phyloP scores from a whole-genome alignment of 192 early-diverging fungal genomes.

The Phycomyces blakesleeanus region DNA sequence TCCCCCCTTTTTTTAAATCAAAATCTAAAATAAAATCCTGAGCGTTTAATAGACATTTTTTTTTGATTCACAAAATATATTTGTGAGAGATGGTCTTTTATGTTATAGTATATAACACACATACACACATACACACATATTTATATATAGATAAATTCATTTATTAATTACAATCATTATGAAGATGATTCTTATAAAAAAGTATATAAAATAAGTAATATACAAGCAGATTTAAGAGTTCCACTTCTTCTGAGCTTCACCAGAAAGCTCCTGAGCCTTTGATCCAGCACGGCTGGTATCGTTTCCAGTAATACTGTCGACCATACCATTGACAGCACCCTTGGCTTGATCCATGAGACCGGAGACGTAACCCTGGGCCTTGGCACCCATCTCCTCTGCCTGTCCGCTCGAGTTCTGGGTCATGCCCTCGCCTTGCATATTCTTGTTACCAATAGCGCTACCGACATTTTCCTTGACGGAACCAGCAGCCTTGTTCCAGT shows the following conservation, averaged over 20 bases:
- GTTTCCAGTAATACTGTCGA: conserved; percentile 24
- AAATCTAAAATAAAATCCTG: not conserved
- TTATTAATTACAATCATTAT: too few species aligned
- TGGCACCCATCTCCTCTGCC: conserved; percentile 13
- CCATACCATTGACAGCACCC: conserved; percentile 24
- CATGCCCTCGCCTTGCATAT: conserved; percentile 32
- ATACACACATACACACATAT: too few species aligned
- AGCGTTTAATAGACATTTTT: too few species aligned
- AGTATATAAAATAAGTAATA: not conserved
- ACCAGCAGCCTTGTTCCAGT: conserved; percentile 13
- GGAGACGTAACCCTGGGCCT: conserved; percentile 18
- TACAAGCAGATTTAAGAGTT: conserved; percentile 1
- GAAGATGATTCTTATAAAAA: not conserved
- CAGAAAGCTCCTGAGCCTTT: conserved; percentile 20
- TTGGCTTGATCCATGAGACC: conserved; percentile 18
- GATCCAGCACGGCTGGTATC: conserved; percentile 4
- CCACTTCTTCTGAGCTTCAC: conserved; percentile 17
- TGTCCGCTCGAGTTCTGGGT: conserved; percentile 31
- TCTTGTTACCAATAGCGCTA: conserved; percentile 29
- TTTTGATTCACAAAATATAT: too few species aligned
- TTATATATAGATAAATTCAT: too few species aligned
- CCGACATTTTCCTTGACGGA: conserved; percentile 38
- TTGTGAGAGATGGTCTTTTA: too few species aligned
- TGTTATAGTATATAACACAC: too few species aligned
- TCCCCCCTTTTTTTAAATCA: not conserved